These are phyloP conservation scores for Macrolepiota dolichaula DNA, from an alignment of 768 basidiomycete species.

Conservation along the genomic window DNA sequence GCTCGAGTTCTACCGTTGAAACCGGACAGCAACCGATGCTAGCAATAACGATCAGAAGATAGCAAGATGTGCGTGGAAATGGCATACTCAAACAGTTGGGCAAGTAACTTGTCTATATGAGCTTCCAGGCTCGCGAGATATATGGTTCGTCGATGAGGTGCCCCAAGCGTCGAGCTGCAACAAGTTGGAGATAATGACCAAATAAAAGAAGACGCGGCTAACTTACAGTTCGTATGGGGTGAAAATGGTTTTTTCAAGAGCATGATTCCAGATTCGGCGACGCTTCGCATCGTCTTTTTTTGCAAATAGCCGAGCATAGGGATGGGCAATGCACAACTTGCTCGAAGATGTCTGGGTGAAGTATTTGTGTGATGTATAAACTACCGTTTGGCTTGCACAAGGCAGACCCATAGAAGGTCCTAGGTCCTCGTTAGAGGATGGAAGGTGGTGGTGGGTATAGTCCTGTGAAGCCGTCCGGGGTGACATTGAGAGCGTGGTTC, in stretches of 20 bases:
- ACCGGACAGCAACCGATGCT: slow-evolving; percentile 55
- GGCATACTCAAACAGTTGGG: slow-evolving; percentile 43
- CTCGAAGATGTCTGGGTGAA: slow-evolving; percentile 11
- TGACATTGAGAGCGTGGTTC: no score
- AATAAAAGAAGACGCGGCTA: not conserved
- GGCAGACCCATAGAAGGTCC: not conserved
- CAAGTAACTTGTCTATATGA: slow-evolving; percentile 67
- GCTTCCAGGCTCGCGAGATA: slow-evolving; percentile 73
- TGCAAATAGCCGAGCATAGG: slow-evolving; percentile 67
- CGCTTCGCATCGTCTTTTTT: slow-evolving; percentile 64
- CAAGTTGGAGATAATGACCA: not conserved
- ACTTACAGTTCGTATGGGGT: slow-evolving; percentile 62
- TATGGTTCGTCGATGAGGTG: slow-evolving; percentile 63
- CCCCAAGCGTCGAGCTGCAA: slow-evolving; percentile 59
- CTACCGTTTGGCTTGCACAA: not conserved
- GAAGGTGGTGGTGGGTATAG: not conserved
- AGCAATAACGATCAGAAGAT: not conserved
- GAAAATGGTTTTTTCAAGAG: slow-evolving; percentile 71
- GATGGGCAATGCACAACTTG: slow-evolving; percentile 45
- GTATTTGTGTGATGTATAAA: not conserved
- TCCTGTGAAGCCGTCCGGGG: not conserved
- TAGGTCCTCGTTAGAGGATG: not conserved
- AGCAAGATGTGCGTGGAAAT: not conserved
- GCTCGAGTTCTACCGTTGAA: slow-evolving; percentile 50
- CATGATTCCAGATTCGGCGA: slow-evolving; percentile 75